Base-by-base conservation (phyloP, 495 filamentous ascomycete genomes). In the Penicillium lagena region DNA sequence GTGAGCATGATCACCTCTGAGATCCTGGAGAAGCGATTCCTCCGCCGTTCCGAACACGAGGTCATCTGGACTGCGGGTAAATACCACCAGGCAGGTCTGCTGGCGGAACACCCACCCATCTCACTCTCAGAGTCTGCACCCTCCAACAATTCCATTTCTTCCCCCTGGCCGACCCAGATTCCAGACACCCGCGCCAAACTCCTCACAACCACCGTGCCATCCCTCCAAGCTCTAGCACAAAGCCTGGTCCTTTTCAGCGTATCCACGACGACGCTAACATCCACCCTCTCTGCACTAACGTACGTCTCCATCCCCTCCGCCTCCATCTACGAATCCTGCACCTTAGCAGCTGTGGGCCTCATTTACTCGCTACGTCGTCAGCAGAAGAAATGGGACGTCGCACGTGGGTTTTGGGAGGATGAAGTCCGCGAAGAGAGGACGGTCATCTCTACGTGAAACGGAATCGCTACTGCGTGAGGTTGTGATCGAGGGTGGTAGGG, bases 41-140 rank as follows among this genome's bases (percentile, higher is more conserved):
- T 98, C 4, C 72, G 75, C 2, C 71, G 75, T 12, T 81, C 90
- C 0, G 90, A 96, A 56, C 81, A 79, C 45, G 78, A 76, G 41
- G 68, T 86, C 35, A 81, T 94, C 40, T 94, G 81, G 67, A 78
- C 94, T 4, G 77, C 85, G n/a, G 93, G 93, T 8, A 76, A 83
- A 17, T 80, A 95, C 47, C 73, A 77, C 39, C 85, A 91, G 63
- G 80, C 87, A 46, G 78, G 83, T 36, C 58, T 79, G 49, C 62
- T 71, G 15, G 60, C 59, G 15, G 48, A 54, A 7, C 40, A 50
- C 3, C 17, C 36, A n/a, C 12, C 48, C 15, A 47, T 40, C 39
- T 37, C 54, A 1, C 27, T 39, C 27, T 42, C 40, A 27, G 51
- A 59, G 9, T 43, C 39, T 7, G 35, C 37, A 17, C 35, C 50